Evolutionary conservation across 2,329 filamentous ascomycete species (phyloP).

Genomic region (Penicillium sp.): DNA sequence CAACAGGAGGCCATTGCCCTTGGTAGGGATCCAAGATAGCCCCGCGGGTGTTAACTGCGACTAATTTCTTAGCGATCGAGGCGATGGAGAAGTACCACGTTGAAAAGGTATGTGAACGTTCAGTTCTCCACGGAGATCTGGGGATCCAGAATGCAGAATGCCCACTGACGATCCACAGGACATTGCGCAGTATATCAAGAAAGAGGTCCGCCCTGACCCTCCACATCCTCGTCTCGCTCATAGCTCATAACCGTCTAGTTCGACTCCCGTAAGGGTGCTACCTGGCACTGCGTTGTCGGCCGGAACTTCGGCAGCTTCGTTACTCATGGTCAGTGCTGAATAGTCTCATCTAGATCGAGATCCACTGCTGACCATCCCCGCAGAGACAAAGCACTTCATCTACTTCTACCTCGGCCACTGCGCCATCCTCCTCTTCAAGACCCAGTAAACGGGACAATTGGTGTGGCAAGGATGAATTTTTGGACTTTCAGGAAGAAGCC

Average conservation of each 20-base stretch:
- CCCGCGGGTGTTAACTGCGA: conserved; percentile 7
- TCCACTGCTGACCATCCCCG: conserved; percentile 8
- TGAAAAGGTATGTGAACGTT: conserved; percentile 55
- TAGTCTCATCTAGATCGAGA: background rate
- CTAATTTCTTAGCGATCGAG: conserved; percentile 55
- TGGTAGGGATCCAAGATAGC: conserved; percentile 55
- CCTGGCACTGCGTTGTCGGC: conserved; percentile 98
- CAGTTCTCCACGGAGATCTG: background rate
- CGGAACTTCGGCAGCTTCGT: conserved; percentile 99
- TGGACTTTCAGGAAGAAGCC: background rate
- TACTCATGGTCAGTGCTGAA: conserved; percentile 69
- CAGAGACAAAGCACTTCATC: conserved; percentile 99
- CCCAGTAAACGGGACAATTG: conserved; percentile 56
- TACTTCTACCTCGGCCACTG: conserved; percentile 99
- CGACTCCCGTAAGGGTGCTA: conserved; percentile 92
- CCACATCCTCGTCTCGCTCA: conserved; percentile 18
- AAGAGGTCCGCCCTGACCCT: conserved; percentile 58
- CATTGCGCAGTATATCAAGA: conserved; percentile 93
- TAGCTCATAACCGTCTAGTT: conserved; percentile 57
- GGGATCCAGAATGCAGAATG: background rate
- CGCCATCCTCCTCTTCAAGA: conserved; percentile 98
- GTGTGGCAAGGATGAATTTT: background rate
- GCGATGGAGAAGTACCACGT: conserved; percentile 68
- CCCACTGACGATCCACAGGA: conserved; percentile 54
- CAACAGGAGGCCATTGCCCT: conserved; percentile 92